phyloP scores from a whole-genome alignment of 768 basidiomycete genomes.

The Auricularia cornea region DNA sequence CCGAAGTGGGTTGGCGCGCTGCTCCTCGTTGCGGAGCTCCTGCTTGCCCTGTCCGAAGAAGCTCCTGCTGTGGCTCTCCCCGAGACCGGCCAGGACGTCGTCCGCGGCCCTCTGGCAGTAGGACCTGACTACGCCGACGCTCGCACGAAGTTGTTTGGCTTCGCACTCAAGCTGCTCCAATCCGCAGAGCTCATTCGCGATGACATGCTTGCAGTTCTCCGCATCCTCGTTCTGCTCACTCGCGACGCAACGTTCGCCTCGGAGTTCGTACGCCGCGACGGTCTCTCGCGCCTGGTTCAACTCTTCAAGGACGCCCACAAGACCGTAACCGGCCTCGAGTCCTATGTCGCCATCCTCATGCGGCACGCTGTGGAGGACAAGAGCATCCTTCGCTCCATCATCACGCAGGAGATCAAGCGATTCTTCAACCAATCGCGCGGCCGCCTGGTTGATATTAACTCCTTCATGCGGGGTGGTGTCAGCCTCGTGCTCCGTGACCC shows the following conservation, averaged over 20 bases:
- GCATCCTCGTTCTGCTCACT: slow-evolving; percentile 79
- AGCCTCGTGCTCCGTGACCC: slow-evolving; percentile 79
- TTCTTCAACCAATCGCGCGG: slow-evolving; percentile 67
- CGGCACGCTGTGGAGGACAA: slow-evolving; percentile 85
- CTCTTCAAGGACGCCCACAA: slow-evolving; percentile 17
- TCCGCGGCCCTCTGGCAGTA: slow-evolving; percentile 19
- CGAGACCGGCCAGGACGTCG: slow-evolving; percentile 55
- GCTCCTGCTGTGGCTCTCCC: slow-evolving; percentile 58
- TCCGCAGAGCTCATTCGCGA: slow-evolving; percentile 61
- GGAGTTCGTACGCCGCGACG: slow-evolving; percentile 61
- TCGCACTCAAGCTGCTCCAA: slow-evolving; percentile 62
- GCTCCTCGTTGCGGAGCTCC: slow-evolving; percentile 75
- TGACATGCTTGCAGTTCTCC: slow-evolving; percentile 71
- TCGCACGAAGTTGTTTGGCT: slow-evolving; percentile 61
- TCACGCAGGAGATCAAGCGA: slow-evolving; percentile 75
- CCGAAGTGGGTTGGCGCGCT: slow-evolving; percentile 87
- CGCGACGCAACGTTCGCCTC: slow-evolving; percentile 56
- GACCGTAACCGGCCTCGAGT: slow-evolving; percentile 53
- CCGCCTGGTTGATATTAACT: slow-evolving; percentile 52
- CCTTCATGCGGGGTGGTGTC: slow-evolving; percentile 68
- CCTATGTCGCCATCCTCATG: slow-evolving; percentile 80
- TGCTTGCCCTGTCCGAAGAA: slow-evolving; percentile 69
- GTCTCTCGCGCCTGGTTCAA: slow-evolving; percentile 51
- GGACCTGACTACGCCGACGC: slow-evolving; percentile 59
- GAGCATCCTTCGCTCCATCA: slow-evolving; percentile 52